phyloP scores from a whole-genome alignment of 495 filamentous ascomycete species.

The Acidiella bohemica region DNA sequence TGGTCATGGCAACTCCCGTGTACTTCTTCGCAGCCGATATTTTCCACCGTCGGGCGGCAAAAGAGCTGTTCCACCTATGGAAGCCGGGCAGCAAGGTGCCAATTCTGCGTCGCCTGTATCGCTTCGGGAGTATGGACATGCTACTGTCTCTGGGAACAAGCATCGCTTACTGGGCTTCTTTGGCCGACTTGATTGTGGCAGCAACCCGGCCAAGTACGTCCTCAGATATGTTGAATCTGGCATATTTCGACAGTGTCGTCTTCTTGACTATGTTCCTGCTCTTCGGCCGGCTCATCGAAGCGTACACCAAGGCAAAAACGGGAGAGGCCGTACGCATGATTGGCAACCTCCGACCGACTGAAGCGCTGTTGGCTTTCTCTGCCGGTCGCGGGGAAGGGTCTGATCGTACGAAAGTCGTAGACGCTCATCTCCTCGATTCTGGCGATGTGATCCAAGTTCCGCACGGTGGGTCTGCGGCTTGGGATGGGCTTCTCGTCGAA shows the following conservation, averaged over 20 bases:
- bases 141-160: conserved; percentile 79
- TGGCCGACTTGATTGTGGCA: conserved; percentile 63
- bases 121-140: conserved; percentile 95
- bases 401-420: conserved; percentile 32
- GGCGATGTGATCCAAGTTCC: conserved; percentile 66
- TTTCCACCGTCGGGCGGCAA: conserved; percentile 69
- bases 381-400: not conserved
- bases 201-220: conserved; percentile 28
- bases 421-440: conserved; percentile 63
- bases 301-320: conserved; percentile 84
- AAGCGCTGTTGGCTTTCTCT: conserved; percentile 53
- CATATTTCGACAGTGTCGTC: conserved; percentile 87
- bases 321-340: conserved; percentile 77
- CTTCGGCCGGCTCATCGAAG: conserved; percentile 65
- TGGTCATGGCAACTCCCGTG: conserved; percentile 76
- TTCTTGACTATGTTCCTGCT: conserved; percentile 89
- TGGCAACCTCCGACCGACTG: conserved; percentile 62
- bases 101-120: conserved; percentile 65
- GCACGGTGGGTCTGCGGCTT: conserved; percentile 76
- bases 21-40: conserved; percentile 81
- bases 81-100: conserved; percentile 61
- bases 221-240: not conserved
- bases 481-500: conserved; percentile 57
- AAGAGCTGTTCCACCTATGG: conserved; percentile 73
- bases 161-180: conserved; percentile 75